Evolutionary conservation across 805 yeast genomes (phyloP), one percentile per base, ranked within the genome.

Genomic region (Ogataea thermomethanolica): DNA sequence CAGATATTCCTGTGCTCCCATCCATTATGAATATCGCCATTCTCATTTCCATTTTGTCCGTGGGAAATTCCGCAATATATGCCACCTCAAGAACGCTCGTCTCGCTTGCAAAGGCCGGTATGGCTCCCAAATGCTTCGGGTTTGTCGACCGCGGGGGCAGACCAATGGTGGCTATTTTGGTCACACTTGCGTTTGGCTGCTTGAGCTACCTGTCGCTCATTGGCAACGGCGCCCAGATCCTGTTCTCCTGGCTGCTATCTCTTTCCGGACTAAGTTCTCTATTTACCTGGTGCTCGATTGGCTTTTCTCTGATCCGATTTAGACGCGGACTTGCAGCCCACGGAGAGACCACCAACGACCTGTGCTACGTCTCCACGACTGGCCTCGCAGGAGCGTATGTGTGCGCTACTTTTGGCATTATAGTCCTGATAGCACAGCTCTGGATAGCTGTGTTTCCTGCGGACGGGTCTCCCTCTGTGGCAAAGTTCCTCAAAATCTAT

Each of bases 61-160:
- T 68, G 28, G 81, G 79, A 15, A 75, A 76, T 35, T 70, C 79
- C 5, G 73, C 79, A 0, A 76, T 75, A n/a, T 76, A 70, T 54
- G 81, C 78, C 8, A 68, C 77, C 22, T 73, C 80, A 6, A 67
- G 81, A 62, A 72, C 77, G 21, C 55, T 74, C 37, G 70, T 71
- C 24, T 66, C 76, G 1, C 61, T 74, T 34, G 67, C 76, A 8
- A 63, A 67, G 17, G 65, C 68, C 23, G 71, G 71, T 15, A 60
- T 66, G 46, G 76, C 77, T 12, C 79, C 78, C 36, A 50, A 51
- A 15, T 27, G 33, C 17, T 55, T 67, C 17, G 70, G 67, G 24
- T 73, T 71, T 52, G 65, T 74, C 41, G 79, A 75, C 51, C 66
- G 67, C 41, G 58, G 59, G 45, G 80, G 80, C 34, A 62, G 79